Conservation (phyloP, 345 rosid species). For the Brassica carinata region DNA sequence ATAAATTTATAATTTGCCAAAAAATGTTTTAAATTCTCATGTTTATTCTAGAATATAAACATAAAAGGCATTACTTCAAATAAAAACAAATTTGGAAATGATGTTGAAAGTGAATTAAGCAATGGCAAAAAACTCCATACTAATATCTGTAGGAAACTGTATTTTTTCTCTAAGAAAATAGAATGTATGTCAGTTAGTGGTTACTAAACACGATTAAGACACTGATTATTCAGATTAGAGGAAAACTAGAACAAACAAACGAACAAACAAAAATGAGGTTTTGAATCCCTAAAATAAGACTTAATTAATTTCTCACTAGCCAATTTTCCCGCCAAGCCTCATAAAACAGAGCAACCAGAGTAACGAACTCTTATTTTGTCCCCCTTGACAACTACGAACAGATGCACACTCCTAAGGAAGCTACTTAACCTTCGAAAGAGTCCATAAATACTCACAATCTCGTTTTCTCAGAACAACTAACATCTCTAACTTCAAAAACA, state of each 20-base stretch:
- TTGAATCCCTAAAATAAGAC: constrained; percentile 30
- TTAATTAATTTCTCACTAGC: constrained; percentile 7
- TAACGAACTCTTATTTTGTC: constrained; percentile 37
- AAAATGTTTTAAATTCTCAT: background rate
- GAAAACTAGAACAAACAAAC: constrained; percentile 5
- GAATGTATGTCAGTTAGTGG: constrained; percentile 6
- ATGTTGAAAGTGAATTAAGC: background rate
- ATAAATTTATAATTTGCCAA: background rate
- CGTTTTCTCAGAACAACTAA: constrained; percentile 18
- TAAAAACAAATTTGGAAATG: background rate
- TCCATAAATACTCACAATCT: constrained; percentile 29
- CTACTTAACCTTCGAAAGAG: constrained; percentile 38
- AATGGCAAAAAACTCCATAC: background rate
- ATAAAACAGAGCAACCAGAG: constrained; percentile 30
- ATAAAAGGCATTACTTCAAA: background rate
- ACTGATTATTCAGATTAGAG: constrained; percentile 17
- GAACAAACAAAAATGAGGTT: constrained; percentile 15
- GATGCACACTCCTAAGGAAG: constrained; percentile 22
- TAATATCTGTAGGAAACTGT: background rate
- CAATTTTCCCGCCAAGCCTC: constrained; percentile 37
- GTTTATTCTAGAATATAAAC: background rate
- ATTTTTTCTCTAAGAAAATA: background rate
- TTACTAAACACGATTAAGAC: constrained; percentile 17
- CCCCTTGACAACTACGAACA: constrained; percentile 6
- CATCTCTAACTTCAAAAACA: constrained; percentile 2